Conservation (phyloP, 768 basidiomycete species). For the Roridomyces roridus region DNA sequence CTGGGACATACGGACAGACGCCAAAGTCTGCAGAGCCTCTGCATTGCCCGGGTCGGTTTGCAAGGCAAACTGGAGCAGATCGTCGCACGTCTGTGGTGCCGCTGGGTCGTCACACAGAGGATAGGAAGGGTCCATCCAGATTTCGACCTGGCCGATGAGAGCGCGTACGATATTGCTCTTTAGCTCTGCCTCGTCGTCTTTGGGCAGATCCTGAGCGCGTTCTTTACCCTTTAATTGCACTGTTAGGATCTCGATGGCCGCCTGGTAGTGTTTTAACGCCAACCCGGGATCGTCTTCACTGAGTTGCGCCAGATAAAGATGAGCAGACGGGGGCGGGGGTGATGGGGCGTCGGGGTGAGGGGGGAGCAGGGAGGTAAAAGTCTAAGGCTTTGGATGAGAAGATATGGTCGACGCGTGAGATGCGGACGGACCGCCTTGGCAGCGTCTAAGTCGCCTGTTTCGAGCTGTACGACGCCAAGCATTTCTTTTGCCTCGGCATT, state of each 20-base stretch:
- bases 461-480: slow-evolving; percentile 79
- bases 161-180: slow-evolving; percentile 77
- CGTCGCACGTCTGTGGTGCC: slow-evolving; percentile 84
- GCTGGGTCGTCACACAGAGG: slow-evolving; percentile 88
- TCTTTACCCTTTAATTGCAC: slow-evolving; percentile 80
- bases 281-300: slow-evolving; percentile 75
- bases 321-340: slow-evolving; percentile 76
- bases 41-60: slow-evolving; percentile 75
- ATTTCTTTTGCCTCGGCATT: slow-evolving; percentile 80
- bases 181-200: slow-evolving; percentile 62
- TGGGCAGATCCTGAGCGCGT: slow-evolving; percentile 45
- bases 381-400: slow-evolving; percentile 44
- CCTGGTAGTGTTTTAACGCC: slow-evolving; percentile 78
- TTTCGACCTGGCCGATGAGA: slow-evolving; percentile 88
- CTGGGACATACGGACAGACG: slow-evolving; percentile 90
- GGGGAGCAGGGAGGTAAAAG: slow-evolving; percentile 66
- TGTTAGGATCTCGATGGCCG: slow-evolving; percentile 76
- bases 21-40: slow-evolving; percentile 81
- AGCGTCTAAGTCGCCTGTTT: slow-evolving; percentile 75
- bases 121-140: slow-evolving; percentile 93
- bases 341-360: slow-evolving; percentile 64
- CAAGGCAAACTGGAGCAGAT: slow-evolving; percentile 74
- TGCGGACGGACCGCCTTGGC: slow-evolving; percentile 65
- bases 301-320: slow-evolving; percentile 90
- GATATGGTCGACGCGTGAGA: slow-evolving; percentile 1